Conservation (phyloP, 257 asterid genomes). For the Solanum sejunctum region DNA sequence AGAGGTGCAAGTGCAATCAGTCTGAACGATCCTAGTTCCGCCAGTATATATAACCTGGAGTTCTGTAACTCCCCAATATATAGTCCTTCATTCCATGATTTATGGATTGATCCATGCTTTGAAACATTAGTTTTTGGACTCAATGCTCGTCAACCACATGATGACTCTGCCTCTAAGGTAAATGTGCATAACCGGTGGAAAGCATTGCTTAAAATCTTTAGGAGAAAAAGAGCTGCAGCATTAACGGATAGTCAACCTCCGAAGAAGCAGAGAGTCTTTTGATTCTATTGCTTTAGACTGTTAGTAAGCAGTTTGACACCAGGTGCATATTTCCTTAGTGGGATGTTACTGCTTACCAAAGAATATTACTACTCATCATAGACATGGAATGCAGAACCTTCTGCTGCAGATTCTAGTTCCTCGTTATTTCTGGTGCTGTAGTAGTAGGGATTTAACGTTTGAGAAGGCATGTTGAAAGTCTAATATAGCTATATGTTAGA, state of each 20-base stretch:
- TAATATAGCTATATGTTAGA: not conserved
- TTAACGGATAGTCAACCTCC: not conserved
- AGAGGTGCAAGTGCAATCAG: not conserved
- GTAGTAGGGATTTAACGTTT: not conserved
- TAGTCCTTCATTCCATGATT: not conserved
- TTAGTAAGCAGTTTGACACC: not conserved
- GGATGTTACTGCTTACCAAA: not conserved
- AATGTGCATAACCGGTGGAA: not conserved
- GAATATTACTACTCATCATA: not conserved
- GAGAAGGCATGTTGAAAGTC: not conserved
- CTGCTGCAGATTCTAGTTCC: not conserved
- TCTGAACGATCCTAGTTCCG: not conserved
- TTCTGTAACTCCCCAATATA: not conserved
- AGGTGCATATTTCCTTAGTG: not conserved
- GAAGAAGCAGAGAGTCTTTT: constrained; percentile 3
- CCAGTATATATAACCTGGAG: not conserved
- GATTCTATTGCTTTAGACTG: not conserved
- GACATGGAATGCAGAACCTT: not conserved
- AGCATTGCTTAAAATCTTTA: not conserved
- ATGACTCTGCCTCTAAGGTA: not conserved
- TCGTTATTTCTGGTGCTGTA: not conserved
- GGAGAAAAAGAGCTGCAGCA: not conserved
- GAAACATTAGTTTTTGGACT: not conserved
- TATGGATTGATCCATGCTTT: not conserved
- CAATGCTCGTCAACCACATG: not conserved